These are phyloP conservation scores for Colletotrichum horii DNA, from an alignment of 2,329 filamentous ascomycete species.

Conservation along the genomic window DNA sequence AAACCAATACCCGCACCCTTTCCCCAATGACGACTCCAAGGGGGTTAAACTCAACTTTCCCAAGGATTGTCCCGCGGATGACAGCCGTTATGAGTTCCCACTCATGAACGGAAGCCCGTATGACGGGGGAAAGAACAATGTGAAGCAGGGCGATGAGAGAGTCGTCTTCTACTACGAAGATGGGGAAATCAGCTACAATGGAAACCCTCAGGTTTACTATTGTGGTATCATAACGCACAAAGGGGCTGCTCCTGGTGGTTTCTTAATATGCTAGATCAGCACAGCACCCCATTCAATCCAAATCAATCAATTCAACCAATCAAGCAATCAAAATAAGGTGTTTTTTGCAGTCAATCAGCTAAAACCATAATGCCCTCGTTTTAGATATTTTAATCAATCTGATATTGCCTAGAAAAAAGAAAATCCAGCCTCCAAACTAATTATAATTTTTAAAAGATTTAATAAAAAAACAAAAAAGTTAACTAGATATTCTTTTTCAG, in stretches of 20 bases:
- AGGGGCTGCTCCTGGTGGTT: background rate
- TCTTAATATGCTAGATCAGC: background rate
- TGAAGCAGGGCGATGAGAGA: background rate
- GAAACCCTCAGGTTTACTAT: background rate
- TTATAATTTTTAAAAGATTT: too few relatives aligned
- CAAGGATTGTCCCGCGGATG: background rate
- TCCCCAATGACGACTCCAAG: background rate
- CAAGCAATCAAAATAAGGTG: too few relatives aligned
- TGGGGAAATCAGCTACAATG: background rate
- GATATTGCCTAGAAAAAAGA: too few relatives aligned
- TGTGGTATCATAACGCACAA: background rate
- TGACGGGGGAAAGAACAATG: background rate
- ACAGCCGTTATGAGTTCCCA: background rate
- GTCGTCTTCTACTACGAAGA: background rate
- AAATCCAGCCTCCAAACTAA: too few relatives aligned
- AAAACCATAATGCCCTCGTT: too few relatives aligned
- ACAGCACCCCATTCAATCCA: too few relatives aligned
- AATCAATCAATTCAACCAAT: too few relatives aligned
- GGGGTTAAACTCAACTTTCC: background rate
- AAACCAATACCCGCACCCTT: background rate
- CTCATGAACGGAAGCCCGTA: background rate
- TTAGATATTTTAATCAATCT: too few relatives aligned
- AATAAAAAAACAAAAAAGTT: too few relatives aligned
- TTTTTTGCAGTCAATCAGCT: too few relatives aligned
- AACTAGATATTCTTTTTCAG: too few relatives aligned